Percentiles rank a stretch among this genome's conserved stretches.
These are phyloP conservation scores for Phaeosphaeria sp. DNA, from an alignment of 2,329 filamentous ascomycete genomes.

Conservation along the genomic window DNA sequence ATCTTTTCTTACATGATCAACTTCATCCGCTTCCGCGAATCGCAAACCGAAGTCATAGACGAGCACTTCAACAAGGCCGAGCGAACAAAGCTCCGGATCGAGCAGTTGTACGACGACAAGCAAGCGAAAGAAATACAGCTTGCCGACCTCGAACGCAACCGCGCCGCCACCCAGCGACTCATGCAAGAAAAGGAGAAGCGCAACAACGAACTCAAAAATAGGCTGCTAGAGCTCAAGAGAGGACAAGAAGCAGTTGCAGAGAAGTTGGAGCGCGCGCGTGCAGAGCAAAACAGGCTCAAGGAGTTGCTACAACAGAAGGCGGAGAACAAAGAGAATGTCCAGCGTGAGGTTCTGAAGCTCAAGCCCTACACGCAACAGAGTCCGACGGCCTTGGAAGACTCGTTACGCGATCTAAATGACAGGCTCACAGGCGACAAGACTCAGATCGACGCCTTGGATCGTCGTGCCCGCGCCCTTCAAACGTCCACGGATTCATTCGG, in stretches of 20 bases:
- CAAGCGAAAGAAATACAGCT: constrained; percentile 83
- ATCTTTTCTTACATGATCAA: constrained; percentile 99
- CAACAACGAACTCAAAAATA: constrained; percentile 86
- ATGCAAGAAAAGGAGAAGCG: constrained; percentile 84
- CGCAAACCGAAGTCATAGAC: constrained; percentile 87
- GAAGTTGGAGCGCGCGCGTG: constrained; percentile 81
- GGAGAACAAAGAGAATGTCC: constrained; percentile 71
- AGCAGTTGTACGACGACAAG: constrained; percentile 83
- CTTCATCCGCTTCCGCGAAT: constrained; percentile 95
- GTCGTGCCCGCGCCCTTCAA: constrained; percentile 85
- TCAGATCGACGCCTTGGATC: constrained; percentile 86
- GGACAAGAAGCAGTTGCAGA: constrained; percentile 84
- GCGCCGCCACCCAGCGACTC: constrained; percentile 79
- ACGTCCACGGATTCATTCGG: constrained; percentile 90
- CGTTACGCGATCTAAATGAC: constrained; percentile 80
- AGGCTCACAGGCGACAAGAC: constrained; percentile 78
- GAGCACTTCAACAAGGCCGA: constrained; percentile 93
- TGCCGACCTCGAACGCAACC: constrained; percentile 79
- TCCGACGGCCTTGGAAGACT: constrained; percentile 80
- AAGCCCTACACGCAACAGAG: constrained; percentile 92
- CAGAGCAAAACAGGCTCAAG: constrained; percentile 79
- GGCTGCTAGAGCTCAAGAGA: constrained; percentile 78
- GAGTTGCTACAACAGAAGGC: constrained; percentile 74
- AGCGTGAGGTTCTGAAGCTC: constrained; percentile 87
- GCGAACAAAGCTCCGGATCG: constrained; percentile 84